Evolutionary conservation across 2,329 filamentous ascomycete genomes (phyloP), one percentile per base, ranked within the genome.

Genomic region (Xylogone sp.): DNA sequence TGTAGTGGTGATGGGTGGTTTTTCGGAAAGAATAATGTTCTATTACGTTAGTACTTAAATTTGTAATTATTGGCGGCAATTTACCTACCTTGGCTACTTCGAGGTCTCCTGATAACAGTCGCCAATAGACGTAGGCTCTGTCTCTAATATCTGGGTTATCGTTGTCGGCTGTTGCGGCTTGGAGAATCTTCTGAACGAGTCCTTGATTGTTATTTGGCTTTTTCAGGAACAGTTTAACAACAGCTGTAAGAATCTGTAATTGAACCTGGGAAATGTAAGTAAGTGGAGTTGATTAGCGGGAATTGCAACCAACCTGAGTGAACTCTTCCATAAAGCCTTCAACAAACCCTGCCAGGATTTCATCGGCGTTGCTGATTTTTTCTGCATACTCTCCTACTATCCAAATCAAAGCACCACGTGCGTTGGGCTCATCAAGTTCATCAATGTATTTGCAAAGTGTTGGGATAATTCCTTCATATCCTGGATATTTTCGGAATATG

Each of bases 371-470:
- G 73, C 83, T 96, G 65, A 99, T 99, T 78, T 99, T 99, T 75
- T 99, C 94, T 1, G 94, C 94, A 67, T 99, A 99, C 69, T 99
- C 94, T 60, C 94, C 94, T 5, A 99, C 93, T 60, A 99, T 97
- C 94, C 94, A 99, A 64, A 99, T 97, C 53, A 99, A 75, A 20
- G 93, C 88, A 2, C 88, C 92, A 64, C 94, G 79, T 6, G 94
- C 94, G 62, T 91, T 86, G 1, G 93, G 92, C 70, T 99, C 94
- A 65, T 99, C 94, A 59, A 99, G 71, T 62, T 99, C 94, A 63
- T 99, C 94, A 55, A 99, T 97, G 66, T 96, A 90, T 69, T 97
- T 84, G 75, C 95, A 99, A 13, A 99, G 79, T 1, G 91, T 96
- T 2, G 93, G 93, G 62, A 99, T 99, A 60, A 99, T 96, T 22